Conservation (phyloP, 108 stramenopile genomes). For the Pseudonitzschia pungens region DNA sequence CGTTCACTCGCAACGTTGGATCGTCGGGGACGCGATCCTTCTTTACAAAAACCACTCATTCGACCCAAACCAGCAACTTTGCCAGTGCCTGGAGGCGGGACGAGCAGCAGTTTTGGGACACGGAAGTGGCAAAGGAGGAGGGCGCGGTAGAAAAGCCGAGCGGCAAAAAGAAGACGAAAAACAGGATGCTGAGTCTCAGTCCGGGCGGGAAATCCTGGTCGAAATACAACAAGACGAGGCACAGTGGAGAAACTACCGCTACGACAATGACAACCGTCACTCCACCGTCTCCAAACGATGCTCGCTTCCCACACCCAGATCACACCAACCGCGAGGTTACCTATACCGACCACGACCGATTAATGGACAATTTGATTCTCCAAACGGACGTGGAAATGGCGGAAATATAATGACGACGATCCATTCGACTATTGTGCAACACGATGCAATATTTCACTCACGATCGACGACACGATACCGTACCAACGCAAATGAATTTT, state of each 20-base stretch:
- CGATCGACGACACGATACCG: neutral
- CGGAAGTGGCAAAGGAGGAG: slow-evolving; percentile 10
- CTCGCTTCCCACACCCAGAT: neutral
- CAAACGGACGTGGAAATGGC: neutral
- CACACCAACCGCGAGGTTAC: neutral
- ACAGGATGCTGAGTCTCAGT: neutral
- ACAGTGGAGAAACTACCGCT: neutral
- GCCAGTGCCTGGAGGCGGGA: slow-evolving; percentile 5
- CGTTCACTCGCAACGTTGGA: neutral
- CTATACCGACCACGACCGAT: neutral
- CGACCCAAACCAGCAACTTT: slow-evolving; percentile 8
- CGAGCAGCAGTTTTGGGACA: slow-evolving; percentile 19
- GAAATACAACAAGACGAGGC: neutral
- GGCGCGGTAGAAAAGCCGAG: neutral
- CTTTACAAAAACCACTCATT: slow-evolving; percentile 14
- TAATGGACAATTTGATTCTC: slow-evolving; percentile 4
- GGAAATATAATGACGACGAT: neutral
- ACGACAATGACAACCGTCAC: too few relatives aligned
- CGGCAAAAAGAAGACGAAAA: neutral
- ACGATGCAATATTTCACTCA: neutral
- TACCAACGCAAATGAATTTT: neutral
- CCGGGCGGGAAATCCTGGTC: neutral
- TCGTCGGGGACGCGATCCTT: slow-evolving; percentile 13
- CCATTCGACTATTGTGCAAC: too few relatives aligned
- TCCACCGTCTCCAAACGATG: neutral